phyloP scores from a whole-genome alignment of 805 yeast genomes.

The Schizosaccharomyces lindneri region DNA sequence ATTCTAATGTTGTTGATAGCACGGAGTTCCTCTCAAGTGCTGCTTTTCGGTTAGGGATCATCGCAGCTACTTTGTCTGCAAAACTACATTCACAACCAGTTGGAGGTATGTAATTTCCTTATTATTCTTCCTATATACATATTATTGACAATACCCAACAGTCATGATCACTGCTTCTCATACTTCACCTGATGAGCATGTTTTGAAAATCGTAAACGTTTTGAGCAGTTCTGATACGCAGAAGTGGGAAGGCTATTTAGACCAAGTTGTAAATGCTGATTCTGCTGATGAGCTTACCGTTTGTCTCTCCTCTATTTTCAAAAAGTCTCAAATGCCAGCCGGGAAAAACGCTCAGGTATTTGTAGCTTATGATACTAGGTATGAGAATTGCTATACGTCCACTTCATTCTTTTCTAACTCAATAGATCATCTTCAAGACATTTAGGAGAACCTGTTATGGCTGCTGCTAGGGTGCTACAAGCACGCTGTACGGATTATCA shows the following conservation, averaged over 20 bases:
- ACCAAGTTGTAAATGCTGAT: conserved; percentile 48
- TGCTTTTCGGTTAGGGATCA: conserved; percentile 56
- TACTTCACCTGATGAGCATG: conserved; percentile 46
- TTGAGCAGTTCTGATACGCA: conserved; percentile 67
- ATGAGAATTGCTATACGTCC: background rate
- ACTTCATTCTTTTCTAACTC: background rate
- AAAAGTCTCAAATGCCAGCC: conserved; percentile 22
- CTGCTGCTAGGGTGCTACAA: background rate
- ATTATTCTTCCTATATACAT: background rate
- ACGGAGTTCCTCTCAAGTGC: conserved; percentile 16
- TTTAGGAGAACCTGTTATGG: background rate
- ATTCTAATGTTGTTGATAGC: background rate
- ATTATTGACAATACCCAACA: background rate
- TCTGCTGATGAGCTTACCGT: conserved; percentile 21
- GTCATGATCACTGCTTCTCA: conserved; percentile 51
- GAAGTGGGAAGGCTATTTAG: conserved; percentile 65
- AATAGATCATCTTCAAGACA: background rate
- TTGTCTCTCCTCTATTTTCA: conserved; percentile 18
- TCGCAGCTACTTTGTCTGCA: conserved; percentile 62
- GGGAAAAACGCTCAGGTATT: conserved; percentile 18
- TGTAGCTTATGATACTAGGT: conserved; percentile 55
- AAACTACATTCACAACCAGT: conserved; percentile 38
- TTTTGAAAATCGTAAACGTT: conserved; percentile 86
- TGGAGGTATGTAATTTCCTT: conserved; percentile 19
- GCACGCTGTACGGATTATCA: conserved; percentile 19